Evolutionary conservation across 176 grass and related monocot species (phyloP), one percentile per base, ranked within the genome.

Genomic region (Triticum timopheevii): DNA sequence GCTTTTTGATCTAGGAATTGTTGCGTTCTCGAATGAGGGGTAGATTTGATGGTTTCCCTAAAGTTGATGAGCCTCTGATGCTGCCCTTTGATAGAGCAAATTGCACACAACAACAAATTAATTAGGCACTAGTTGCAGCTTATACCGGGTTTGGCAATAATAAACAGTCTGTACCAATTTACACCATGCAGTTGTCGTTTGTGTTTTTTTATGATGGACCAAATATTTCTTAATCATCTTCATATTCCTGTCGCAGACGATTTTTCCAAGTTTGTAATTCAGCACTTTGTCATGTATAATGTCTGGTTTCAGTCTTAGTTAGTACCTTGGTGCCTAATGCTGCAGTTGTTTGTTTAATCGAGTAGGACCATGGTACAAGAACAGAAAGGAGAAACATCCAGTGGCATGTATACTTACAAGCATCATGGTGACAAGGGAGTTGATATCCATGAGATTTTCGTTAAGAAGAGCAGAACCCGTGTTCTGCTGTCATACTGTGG

Each of bases 401-500:
- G 33, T 84, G 82, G 39, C 17, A 10, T 81, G 2, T 91, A 91
- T 54, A 93, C 76, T 39, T 93, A 91, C 59, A 79, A 61, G 40
- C 88, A 87, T 87, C 81, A 47, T 68, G 72, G 35, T 24, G 58
- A 62, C 63, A 91, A 64, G 63, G 79, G 73, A 76, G 69, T 92
- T 71, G 88, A 99, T 31, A 61, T 90, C 47, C 92, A 99, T 22
- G 90, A 94, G 42, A 82, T 99, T 39, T 90, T 86, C 69, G 67
- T 93, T 24, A 96, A 90, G 90, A 96, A 78, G 83, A 90, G 90
- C 89, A 85, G 76, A 88, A 8, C 75, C 6, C 69, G 80, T 10
- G 80, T 90, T 70, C 62, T 91, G 15, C 72, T 96, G 42, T 98
- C 85, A 0, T 96, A 93, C 73, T 45, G 85, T 8, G 80, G 93